Percentiles rank a stretch among this genome's conserved stretches.
Evolutionary conservation across 495 filamentous ascomycete genomes (phyloP).

Genomic region (Penicillium psychrofluorescens): DNA sequence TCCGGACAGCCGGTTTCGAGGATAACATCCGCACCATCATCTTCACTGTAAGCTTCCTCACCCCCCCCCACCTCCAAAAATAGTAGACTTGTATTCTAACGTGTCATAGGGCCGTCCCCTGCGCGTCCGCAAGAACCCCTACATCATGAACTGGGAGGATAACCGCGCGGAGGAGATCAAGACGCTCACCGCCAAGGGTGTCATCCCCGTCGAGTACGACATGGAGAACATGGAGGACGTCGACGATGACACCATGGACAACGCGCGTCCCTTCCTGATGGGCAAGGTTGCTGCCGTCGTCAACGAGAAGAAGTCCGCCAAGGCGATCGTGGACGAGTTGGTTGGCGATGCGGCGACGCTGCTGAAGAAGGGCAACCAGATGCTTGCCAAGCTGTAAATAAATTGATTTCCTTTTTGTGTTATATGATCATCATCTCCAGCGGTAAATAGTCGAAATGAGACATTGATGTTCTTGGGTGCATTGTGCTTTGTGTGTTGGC

Average conservation of each 20-base stretch:
- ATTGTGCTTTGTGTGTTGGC: too few relatives aligned
- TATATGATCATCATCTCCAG: conserved; percentile 4
- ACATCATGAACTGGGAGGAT: conserved; percentile 94
- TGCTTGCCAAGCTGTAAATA: conserved; percentile 60
- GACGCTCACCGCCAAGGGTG: conserved; percentile 77
- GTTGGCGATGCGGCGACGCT: conserved; percentile 70
- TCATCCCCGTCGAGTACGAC: conserved; percentile 90
- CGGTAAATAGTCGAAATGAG: conserved; percentile 1
- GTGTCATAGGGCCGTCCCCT: conserved; percentile 69
- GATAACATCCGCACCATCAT: conserved; percentile 96
- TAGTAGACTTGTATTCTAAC: not conserved
- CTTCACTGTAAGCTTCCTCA: conserved; percentile 61
- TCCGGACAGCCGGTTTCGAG: conserved; percentile 83
- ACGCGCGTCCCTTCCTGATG: conserved; percentile 89
- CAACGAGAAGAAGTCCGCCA: conserved; percentile 87
- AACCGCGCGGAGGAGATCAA: conserved; percentile 86
- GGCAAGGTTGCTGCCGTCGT: conserved; percentile 92
- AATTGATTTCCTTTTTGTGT: conserved; percentile 2
- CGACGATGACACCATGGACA: conserved; percentile 79
- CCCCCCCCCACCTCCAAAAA: not conserved
- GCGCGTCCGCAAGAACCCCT: conserved; percentile 84
- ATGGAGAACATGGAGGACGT: conserved; percentile 75
- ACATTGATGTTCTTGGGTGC: not conserved
- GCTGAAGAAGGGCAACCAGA: conserved; percentile 57
- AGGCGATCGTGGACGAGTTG: conserved; percentile 91